These are phyloP conservation scores for Sporisorium graminicola DNA, from an alignment of 1,284 basidiomycete genomes.

Conservation along the genomic window DNA sequence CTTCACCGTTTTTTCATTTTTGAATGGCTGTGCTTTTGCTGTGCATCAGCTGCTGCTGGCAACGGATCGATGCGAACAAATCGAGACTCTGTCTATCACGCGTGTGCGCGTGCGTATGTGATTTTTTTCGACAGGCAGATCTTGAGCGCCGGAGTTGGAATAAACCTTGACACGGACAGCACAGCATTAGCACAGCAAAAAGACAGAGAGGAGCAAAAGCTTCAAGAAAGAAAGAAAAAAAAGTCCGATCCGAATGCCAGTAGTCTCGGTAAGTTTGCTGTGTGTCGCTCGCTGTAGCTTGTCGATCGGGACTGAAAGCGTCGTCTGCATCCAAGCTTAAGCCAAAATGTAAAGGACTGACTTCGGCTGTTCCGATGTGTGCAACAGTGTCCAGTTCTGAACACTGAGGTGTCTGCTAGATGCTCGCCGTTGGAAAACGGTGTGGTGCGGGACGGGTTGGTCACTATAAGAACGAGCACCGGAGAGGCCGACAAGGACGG, in stretches of 20 bases:
- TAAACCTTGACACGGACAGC: background rate
- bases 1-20: no score
- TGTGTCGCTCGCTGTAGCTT: constrained; percentile 5
- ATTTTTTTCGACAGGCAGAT: background rate
- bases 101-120: background rate
- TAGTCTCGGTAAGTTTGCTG: background rate
- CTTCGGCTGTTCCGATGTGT: background rate
- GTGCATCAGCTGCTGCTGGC: background rate
- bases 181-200: constrained; percentile 1
- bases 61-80: background rate
- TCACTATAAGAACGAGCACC: no score
- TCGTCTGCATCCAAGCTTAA: background rate
- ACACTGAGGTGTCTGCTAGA: no score
- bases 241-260: background rate
- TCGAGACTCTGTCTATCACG: background rate
- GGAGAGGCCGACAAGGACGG: no score
- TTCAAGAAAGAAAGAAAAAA: background rate
- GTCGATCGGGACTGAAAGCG: constrained; percentile 1
- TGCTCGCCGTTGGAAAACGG: no score
- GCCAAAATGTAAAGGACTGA: background rate
- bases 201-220: no score
- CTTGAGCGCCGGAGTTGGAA: constrained; percentile 4
- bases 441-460: no score
- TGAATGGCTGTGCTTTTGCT: background rate
- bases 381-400: no score